These are phyloP conservation scores for Cymodocea nodosa DNA, from an alignment of 116 monocot species.

Conservation along the genomic window DNA sequence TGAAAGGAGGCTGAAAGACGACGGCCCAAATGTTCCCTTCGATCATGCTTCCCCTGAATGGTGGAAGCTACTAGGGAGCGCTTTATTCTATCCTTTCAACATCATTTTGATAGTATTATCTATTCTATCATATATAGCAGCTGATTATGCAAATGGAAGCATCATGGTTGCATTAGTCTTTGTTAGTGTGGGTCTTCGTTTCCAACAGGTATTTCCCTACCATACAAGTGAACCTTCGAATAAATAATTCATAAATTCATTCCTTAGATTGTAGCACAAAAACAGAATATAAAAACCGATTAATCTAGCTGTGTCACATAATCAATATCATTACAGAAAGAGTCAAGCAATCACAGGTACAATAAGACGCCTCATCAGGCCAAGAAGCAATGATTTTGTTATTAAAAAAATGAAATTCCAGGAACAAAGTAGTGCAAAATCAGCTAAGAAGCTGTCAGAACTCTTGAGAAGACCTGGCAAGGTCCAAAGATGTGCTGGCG, in stretches of 20 bases:
- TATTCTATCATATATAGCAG: conserved; percentile 19
- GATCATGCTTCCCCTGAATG: conserved; percentile 15
- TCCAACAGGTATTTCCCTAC: conserved; percentile 17
- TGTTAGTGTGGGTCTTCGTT: conserved; percentile 21
- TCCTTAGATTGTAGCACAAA: too few species aligned
- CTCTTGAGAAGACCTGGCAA: conserved; percentile 7
- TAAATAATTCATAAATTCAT: too few species aligned
- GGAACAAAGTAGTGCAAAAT: too few species aligned
- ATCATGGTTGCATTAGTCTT: conserved; percentile 32
- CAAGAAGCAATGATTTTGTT: too few species aligned
- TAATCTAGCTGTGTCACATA: too few species aligned
- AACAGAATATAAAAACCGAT: too few species aligned
- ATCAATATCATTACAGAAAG: too few species aligned
- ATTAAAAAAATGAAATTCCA: too few species aligned
- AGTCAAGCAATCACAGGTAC: too few species aligned
- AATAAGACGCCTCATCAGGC: too few species aligned
- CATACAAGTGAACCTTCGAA: too few species aligned
- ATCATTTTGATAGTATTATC: conserved; percentile 29
- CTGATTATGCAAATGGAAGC: conserved; percentile 25
- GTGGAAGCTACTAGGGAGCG: conserved; percentile 31
- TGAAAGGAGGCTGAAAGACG: conserved; percentile 30
- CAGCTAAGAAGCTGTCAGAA: too few species aligned
- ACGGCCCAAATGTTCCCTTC: conserved; percentile 25
- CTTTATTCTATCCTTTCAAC: conserved; percentile 34
- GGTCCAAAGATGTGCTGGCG: conserved; percentile 46